A percentile compares a stretch with the other conserved stretches of the same genome.
phyloP scores from a whole-genome alignment of 495 filamentous ascomycete genomes.

The Aspergillus nidulans region DNA sequence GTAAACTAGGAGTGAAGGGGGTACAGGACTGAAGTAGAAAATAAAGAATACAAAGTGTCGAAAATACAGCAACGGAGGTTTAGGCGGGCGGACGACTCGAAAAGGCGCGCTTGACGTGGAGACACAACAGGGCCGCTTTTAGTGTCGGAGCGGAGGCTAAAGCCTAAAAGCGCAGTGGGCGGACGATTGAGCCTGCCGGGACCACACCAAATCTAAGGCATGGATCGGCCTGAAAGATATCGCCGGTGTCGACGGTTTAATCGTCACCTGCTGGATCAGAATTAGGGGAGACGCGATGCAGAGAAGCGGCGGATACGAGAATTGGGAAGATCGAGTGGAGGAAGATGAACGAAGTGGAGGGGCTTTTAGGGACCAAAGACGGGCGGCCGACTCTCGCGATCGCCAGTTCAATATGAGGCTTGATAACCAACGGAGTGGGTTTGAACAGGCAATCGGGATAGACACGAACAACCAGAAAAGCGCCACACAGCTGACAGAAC shows the following conservation, averaged over 20 bases:
- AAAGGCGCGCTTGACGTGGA: conserved; percentile 34
- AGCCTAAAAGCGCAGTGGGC: conserved; percentile 29
- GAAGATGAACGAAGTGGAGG: conserved; percentile 10
- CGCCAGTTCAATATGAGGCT: conserved; percentile 22
- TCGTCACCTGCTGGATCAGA: conserved; percentile 17
- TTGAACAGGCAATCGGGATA: conserved; percentile 1
- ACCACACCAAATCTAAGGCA: conserved; percentile 30
- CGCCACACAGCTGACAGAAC: conserved; percentile 3
- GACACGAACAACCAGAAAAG: not conserved
- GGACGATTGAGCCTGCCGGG: conserved; percentile 19
- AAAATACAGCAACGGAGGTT: conserved; percentile 1
- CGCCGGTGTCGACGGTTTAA: conserved; percentile 27
- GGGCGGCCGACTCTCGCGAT: conserved; percentile 25
- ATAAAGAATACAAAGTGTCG: conserved; percentile 2
- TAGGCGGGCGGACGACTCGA: conserved; percentile 23
- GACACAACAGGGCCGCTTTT: conserved; percentile 38
- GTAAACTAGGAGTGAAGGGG: not conserved
- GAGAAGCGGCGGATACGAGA: not conserved
- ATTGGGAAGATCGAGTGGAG: conserved; percentile 11
- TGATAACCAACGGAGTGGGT: conserved; percentile 13
- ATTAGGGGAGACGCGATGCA: conserved; percentile 12
- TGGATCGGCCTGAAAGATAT: conserved; percentile 29
- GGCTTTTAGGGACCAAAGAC: conserved; percentile 13
- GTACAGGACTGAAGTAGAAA: not conserved
- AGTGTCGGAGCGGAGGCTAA: conserved; percentile 39